These are phyloP conservation scores for Antitrichia curtipendula DNA, from an alignment of 225 moss, liverwort and hornwort genomes.

Conservation along the genomic window DNA sequence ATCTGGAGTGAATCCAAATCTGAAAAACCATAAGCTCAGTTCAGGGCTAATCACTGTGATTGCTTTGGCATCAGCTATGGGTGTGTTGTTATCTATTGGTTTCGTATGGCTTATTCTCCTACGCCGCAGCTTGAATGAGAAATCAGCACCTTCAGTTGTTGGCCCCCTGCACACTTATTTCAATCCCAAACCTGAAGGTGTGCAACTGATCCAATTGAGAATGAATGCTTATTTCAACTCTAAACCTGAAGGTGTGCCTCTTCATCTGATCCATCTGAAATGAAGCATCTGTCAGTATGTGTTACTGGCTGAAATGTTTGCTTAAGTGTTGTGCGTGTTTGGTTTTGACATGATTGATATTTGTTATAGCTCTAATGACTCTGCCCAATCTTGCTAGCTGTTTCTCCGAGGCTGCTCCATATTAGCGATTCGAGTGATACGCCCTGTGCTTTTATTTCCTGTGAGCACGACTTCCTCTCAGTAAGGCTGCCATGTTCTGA, in stretches of 20 bases:
- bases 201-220: constrained; percentile 30
- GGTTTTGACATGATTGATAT: not conserved
- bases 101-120: constrained; percentile 44
- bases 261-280: constrained; percentile 9
- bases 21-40: constrained; percentile 9
- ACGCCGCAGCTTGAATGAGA: constrained; percentile 24
- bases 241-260: constrained; percentile 28
- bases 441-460: not conserved
- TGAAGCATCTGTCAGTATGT: not conserved
- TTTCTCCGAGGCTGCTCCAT: not conserved
- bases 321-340: not conserved
- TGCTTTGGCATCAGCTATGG: constrained; percentile 46
- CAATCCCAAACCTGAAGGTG: constrained; percentile 39
- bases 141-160: constrained; percentile 28
- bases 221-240: constrained; percentile 38
- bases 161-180: constrained; percentile 37
- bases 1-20: constrained; percentile 3
- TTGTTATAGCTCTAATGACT: not conserved
- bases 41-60: constrained; percentile 51
- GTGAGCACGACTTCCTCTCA: not conserved
- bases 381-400: not conserved
- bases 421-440: not conserved
- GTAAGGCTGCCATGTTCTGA: not conserved
- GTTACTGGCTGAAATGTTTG: not conserved
- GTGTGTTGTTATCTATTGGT: constrained; percentile 40